Evolutionary conservation across 352 stramenopile genomes (phyloP).

Genomic region (Phytophthora kernoviae): DNA sequence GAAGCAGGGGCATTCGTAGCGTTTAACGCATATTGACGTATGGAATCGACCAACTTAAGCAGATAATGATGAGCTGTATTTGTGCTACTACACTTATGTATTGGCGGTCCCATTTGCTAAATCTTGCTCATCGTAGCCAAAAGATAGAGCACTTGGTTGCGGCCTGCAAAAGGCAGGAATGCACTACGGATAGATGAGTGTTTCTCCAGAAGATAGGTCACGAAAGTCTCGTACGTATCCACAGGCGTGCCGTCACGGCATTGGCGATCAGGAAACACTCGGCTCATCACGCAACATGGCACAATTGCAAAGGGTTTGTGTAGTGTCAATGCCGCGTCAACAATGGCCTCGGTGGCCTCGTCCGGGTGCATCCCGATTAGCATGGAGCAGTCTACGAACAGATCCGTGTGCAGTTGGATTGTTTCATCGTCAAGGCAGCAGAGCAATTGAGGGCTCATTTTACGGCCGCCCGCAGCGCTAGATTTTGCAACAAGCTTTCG

Average conservation of each 20-base stretch:
- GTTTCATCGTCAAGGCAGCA: slow-evolving; percentile 64
- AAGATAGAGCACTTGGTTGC: slow-evolving; percentile 88
- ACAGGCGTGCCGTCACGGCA: slow-evolving; percentile 67
- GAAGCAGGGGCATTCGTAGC: slow-evolving; percentile 18
- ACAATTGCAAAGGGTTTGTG: slow-evolving; percentile 95
- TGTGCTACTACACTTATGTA: not conserved
- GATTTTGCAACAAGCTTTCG: slow-evolving; percentile 65
- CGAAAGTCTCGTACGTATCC: slow-evolving; percentile 82
- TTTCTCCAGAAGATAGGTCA: slow-evolving; percentile 85
- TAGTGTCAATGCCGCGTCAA: slow-evolving; percentile 89
- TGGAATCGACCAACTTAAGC: not conserved
- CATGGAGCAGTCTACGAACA: slow-evolving; percentile 84
- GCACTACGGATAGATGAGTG: slow-evolving; percentile 59
- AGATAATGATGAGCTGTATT: not conserved
- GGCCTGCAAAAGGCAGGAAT: slow-evolving; percentile 81
- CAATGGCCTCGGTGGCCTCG: slow-evolving; percentile 95
- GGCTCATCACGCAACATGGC: slow-evolving; percentile 96
- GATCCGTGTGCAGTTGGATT: slow-evolving; percentile 44
- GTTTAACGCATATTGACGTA: not conserved
- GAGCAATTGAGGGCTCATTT: slow-evolving; percentile 59
- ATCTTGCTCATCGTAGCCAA: slow-evolving; percentile 46
- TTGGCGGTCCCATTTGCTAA: not conserved
- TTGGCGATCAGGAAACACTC: slow-evolving; percentile 84
- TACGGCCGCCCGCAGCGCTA: slow-evolving; percentile 27
- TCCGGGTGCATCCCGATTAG: slow-evolving; percentile 96